Conservation (phyloP, 2,329 filamentous ascomycete species). For the Neocucurbitaria cava region DNA sequence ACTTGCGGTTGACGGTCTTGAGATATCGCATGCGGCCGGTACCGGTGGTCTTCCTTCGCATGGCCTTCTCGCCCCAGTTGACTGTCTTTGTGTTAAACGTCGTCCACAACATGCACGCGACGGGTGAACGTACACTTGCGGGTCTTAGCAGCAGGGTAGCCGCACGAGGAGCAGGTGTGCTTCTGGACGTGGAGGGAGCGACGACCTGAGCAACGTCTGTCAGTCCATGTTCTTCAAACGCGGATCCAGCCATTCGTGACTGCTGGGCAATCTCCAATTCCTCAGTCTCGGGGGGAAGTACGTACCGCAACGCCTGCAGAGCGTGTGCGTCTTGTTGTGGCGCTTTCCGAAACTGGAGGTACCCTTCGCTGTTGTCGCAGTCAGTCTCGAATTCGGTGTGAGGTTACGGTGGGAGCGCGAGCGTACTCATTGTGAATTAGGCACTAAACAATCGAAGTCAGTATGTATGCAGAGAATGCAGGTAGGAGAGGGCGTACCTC, state of each 20-base stretch:
- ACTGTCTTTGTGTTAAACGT: slow-evolving; percentile 62
- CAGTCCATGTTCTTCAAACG: slow-evolving; percentile 40
- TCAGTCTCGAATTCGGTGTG: slow-evolving; percentile 52
- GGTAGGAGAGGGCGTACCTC: slow-evolving; percentile 34
- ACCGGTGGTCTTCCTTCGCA: slow-evolving; percentile 99
- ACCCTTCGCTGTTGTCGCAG: slow-evolving; percentile 68
- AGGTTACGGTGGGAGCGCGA: slow-evolving; percentile 29
- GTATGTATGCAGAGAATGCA: slow-evolving; percentile 15
- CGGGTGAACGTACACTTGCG: slow-evolving; percentile 88
- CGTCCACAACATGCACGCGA: slow-evolving; percentile 10
- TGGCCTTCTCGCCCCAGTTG: slow-evolving; percentile 99
- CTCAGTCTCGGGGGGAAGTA: slow-evolving; percentile 46
- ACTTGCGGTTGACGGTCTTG: slow-evolving; percentile 88
- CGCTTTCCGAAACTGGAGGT: slow-evolving; percentile 77
- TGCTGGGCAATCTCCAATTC: slow-evolving; percentile 14
- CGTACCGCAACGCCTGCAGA: slow-evolving; percentile 98
- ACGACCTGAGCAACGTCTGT: slow-evolving; percentile 67
- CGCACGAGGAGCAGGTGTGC: slow-evolving; percentile 95
- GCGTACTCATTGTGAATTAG: slow-evolving; percentile 67
- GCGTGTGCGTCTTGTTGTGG: slow-evolving; percentile 98
- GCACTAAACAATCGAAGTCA: slow-evolving; percentile 45
- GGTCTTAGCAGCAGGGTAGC: slow-evolving; percentile 96
- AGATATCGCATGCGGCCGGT: slow-evolving; percentile 96
- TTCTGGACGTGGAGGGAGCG: slow-evolving; percentile 99
- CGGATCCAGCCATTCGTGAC: slow-evolving; percentile 3